Evolutionary conservation across 345 rosid genomes (phyloP).

Genomic region (Pseudoturritis turrita): DNA sequence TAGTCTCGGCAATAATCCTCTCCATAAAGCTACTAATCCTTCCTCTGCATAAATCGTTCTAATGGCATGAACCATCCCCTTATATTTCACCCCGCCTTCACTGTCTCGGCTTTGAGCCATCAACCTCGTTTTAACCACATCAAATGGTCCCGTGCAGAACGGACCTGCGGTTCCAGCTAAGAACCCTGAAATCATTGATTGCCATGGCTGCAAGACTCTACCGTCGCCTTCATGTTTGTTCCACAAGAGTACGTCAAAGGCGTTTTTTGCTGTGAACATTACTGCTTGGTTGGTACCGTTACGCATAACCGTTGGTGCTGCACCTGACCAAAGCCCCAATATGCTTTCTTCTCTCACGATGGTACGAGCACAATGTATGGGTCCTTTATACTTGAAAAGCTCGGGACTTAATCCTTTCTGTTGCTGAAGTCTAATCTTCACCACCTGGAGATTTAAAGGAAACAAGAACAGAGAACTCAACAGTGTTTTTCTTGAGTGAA

Average conservation of each 20-base stretch:
- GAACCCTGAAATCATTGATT: constrained; percentile 94
- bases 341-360: constrained; percentile 71
- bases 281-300: constrained; percentile 98
- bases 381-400: constrained; percentile 87
- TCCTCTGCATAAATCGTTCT: constrained; percentile 77
- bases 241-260: constrained; percentile 81
- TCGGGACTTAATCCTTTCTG: constrained; percentile 82
- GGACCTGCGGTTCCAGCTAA: constrained; percentile 96
- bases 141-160: constrained; percentile 90
- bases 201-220: constrained; percentile 79
- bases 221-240: constrained; percentile 94
- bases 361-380: constrained; percentile 72
- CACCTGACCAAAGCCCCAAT: constrained; percentile 95
- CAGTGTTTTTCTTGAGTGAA: background rate
- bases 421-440: constrained; percentile 92
- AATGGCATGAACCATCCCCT: constrained; percentile 90
- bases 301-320: constrained; percentile 93
- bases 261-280: constrained; percentile 89
- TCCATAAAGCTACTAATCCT: constrained; percentile 81
- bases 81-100: constrained; percentile 61
- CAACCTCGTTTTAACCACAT: constrained; percentile 95
- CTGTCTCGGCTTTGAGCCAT: constrained; percentile 78
- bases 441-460: constrained; percentile 49
- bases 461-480: constrained; percentile 15
- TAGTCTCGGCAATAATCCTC: constrained; percentile 86